Conservation (phyloP, 164 flowering plant genomes). For the Nelumbo lutea region DNA sequence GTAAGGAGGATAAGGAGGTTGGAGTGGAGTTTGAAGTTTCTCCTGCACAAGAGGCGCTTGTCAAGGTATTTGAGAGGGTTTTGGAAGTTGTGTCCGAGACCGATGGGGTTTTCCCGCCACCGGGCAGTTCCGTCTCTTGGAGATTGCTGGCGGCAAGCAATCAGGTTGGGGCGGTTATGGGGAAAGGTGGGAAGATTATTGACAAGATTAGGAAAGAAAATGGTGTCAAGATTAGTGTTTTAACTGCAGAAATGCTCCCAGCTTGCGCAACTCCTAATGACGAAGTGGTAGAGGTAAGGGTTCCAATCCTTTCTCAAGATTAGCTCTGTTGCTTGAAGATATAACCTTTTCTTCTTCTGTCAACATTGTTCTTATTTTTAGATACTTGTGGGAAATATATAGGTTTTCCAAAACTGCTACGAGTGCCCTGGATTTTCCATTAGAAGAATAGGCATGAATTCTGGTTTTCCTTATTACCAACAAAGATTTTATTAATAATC, state of each 20-base stretch:
- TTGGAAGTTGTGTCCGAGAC: slow-evolving; percentile 58
- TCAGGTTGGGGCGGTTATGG: slow-evolving; percentile 67
- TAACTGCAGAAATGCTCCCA: slow-evolving; percentile 42
- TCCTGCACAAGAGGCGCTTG: slow-evolving; percentile 59
- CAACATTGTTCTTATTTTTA: background rate
- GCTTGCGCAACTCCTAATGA: slow-evolving; percentile 45
- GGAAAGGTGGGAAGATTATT: slow-evolving; percentile 72
- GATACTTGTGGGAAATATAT: background rate
- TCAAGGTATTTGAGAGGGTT: slow-evolving; percentile 67
- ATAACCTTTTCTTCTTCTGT: background rate
- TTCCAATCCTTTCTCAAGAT: background rate
- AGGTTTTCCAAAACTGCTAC: too few relatives aligned
- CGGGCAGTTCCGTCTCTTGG: slow-evolving; percentile 44
- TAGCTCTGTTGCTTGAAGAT: too few relatives aligned
- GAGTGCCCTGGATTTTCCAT: too few relatives aligned
- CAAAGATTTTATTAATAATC: too few relatives aligned
- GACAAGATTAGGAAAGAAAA: slow-evolving; percentile 65
- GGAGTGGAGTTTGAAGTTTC: slow-evolving; percentile 28
- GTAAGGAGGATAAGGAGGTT: slow-evolving; percentile 10
- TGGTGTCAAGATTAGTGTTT: slow-evolving; percentile 60
- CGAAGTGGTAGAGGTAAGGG: slow-evolving; percentile 66
- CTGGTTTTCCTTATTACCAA: too few relatives aligned
- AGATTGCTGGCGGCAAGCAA: slow-evolving; percentile 52
- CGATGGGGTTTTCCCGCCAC: slow-evolving; percentile 21
- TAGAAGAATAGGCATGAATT: too few relatives aligned